phyloP scores from a whole-genome alignment of 768 basidiomycete species.

The Leccinum boreale region DNA sequence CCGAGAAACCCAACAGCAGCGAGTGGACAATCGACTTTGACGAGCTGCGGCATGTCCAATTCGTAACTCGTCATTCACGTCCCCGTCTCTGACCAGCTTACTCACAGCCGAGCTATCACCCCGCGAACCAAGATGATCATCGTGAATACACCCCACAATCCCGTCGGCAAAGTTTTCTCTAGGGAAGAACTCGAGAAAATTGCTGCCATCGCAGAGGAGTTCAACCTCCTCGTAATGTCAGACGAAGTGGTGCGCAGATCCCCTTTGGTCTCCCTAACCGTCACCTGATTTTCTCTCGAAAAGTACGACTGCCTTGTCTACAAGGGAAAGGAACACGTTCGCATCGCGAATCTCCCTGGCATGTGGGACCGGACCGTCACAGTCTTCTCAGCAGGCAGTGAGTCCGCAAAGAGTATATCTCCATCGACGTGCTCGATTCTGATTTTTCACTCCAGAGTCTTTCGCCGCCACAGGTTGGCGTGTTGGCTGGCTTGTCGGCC shows the following conservation, averaged over 20 bases:
- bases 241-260: constrained; percentile 84
- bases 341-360: constrained; percentile 91
- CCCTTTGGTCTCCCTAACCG: background rate
- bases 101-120: constrained; percentile 69
- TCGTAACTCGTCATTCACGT: background rate
- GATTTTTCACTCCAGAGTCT: constrained; percentile 54
- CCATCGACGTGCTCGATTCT: background rate
- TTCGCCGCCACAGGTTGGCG: constrained; percentile 99
- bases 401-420: constrained; percentile 24
- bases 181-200: constrained; percentile 79
- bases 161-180: constrained; percentile 96
- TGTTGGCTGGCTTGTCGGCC: constrained; percentile 94
- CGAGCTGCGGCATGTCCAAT: constrained; percentile 64
- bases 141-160: constrained; percentile 96
- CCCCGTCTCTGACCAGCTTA: constrained; percentile 3
- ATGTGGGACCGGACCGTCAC: constrained; percentile 99
- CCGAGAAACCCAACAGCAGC: constrained; percentile 49
- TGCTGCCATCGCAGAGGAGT: constrained; percentile 84
- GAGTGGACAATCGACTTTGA: constrained; percentile 93
- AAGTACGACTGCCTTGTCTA: constrained; percentile 94
- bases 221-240: constrained; percentile 87
- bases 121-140: constrained; percentile 92
- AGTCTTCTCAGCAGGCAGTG: constrained; percentile 93
- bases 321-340: constrained; percentile 83
- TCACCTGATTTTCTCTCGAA: background rate